Evolutionary conservation across 2,329 filamentous ascomycete species (phyloP), one percentile per base, ranked within the genome.

Genomic region (Nothopassalora personata): DNA sequence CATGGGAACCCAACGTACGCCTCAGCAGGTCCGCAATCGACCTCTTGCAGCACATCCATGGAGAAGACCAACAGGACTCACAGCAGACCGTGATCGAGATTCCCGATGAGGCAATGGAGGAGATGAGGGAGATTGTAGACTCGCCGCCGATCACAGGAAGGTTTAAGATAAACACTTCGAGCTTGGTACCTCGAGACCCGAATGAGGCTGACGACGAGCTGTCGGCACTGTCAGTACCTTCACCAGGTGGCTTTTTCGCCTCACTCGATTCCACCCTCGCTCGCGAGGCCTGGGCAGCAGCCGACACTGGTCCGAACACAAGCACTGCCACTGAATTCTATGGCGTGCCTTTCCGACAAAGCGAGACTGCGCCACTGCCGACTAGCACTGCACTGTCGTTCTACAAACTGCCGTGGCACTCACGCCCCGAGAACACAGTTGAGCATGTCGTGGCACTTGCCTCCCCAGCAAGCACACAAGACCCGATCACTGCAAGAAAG

Each of bases 301-400:
- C 72, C 13, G 73, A 75, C 10, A 72, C 72, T 3, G 85, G 85
- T 0, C 91, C 91, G 1, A 93, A 90, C 0, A 96, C 93, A 1
- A 90, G 91, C 31, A 91, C 88, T n/a, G 93, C 93, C 9, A 90
- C 96, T 72, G 85, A 88, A 63, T 97, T 97, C 70, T 97, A 97
- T 76, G 86, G 88, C 63, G 82, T 88, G 30, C 91, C 92, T 3
- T 97, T 91, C 87, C 66, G 81, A 80, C 64, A 75, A 19, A 49
- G 47, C 15, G 51, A 46, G n/a, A 28, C 30, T 31, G 53, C 61
- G 1, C 18, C 62, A 15, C 90, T 91, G 1, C 91, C 91, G 0
- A 96, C 93, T 1, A 91, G 91, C 28, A 92, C 89, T 18, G 93
- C 93, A 5, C 90, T 96, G 72, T 86, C 88, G 59, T 97, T 97